These are phyloP conservation scores for Lentinula boryana DNA, from an alignment of 768 basidiomycete species.

Conservation along the genomic window DNA sequence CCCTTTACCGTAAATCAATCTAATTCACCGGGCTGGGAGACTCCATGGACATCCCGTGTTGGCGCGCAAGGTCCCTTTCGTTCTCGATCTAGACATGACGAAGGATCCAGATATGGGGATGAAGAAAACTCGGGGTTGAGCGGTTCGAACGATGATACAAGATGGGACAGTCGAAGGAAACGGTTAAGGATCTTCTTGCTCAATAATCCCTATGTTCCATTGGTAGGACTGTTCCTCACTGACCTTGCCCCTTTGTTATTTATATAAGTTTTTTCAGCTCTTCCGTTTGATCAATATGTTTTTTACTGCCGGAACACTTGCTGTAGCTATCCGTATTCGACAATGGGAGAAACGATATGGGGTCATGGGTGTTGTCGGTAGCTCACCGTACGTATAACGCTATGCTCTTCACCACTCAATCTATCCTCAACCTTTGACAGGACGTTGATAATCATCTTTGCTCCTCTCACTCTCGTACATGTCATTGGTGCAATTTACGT, in stretches of 20 bases:
- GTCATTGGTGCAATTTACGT: conserved; percentile 86
- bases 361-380: conserved; percentile 70
- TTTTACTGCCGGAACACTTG: conserved; percentile 75
- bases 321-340: conserved; percentile 72
- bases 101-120: conserved; percentile 19
- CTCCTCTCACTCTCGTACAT: conserved; percentile 76
- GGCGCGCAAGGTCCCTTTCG: conserved; percentile 32
- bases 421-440: conserved; percentile 25
- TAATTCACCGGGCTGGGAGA: conserved; percentile 60
- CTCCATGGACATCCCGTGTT: conserved; percentile 53
- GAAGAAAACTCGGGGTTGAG: conserved; percentile 15
- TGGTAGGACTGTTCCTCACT: conserved; percentile 41
- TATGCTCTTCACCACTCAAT: conserved; percentile 1
- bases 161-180: conserved; percentile 35
- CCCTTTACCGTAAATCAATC: conserved; percentile 51
- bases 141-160: conserved; percentile 16
- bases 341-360: conserved; percentile 40
- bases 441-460: conserved; percentile 80
- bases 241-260: conserved; percentile 8
- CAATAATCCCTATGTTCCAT: conserved; percentile 69
- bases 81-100: conserved; percentile 21
- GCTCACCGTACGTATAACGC: conserved; percentile 60
- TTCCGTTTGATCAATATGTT: conserved; percentile 82
- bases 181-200: conserved; percentile 62
- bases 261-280: conserved; percentile 37